Evolutionary conservation across 1,139 yeast genomes (phyloP).

Genomic region (Debaryomyces sp.): DNA sequence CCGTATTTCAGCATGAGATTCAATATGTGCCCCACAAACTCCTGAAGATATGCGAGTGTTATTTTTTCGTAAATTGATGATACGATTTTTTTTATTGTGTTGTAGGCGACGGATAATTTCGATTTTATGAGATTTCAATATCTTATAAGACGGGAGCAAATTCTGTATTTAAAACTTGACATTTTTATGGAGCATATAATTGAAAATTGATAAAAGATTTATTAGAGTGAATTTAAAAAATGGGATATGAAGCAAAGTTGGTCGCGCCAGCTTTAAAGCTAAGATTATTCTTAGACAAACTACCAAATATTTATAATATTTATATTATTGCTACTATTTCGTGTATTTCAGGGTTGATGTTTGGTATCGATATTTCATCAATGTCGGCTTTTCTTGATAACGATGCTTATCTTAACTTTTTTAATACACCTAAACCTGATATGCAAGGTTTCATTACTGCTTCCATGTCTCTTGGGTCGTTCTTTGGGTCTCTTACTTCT

Average conservation of each 20-base stretch:
- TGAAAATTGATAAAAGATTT: not conserved
- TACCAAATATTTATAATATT: conserved; percentile 42
- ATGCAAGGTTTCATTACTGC: conserved; percentile 40
- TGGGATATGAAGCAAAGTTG: conserved; percentile 37
- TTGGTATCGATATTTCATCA: conserved; percentile 67
- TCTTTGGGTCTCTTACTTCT: conserved; percentile 35
- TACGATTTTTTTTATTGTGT: not conserved
- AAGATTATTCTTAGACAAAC: conserved; percentile 30
- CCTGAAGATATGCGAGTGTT: not conserved
- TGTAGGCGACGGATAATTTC: not conserved
- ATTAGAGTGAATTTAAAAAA: conserved; percentile 9
- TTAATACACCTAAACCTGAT: conserved; percentile 13
- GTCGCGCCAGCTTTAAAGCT: conserved; percentile 30
- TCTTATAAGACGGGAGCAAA: not conserved
- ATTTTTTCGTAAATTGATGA: conserved; percentile 1
- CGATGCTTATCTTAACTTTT: conserved; percentile 30
- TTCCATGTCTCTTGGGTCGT: conserved; percentile 37
- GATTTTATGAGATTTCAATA: not conserved
- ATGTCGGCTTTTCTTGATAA: conserved; percentile 57
- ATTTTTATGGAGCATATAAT: not conserved
- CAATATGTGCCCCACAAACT: not conserved
- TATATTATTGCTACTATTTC: conserved; percentile 45
- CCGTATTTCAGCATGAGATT: not conserved
- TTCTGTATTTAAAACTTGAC: not conserved
- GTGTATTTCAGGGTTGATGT: conserved; percentile 53